These are phyloP conservation scores for Laburnicola sp. DNA, from an alignment of 2,329 filamentous ascomycete species.

Conservation along the genomic window DNA sequence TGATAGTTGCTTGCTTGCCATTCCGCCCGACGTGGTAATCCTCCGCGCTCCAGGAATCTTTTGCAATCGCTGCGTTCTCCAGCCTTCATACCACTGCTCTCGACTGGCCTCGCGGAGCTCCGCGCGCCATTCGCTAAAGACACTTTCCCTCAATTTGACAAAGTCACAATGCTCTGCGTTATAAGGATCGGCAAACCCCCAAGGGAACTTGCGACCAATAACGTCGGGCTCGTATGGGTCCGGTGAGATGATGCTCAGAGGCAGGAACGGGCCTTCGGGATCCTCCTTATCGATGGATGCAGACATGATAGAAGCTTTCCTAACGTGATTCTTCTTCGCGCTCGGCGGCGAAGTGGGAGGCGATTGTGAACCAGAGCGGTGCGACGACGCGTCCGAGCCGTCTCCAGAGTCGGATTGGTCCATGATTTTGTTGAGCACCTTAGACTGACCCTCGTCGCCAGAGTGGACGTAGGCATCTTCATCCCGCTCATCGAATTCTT, in stretches of 20 bases:
- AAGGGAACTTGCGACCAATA: constrained; percentile 86
- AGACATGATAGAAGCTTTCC: constrained; percentile 47
- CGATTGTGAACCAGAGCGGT: constrained; percentile 35
- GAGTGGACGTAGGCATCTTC: constrained; percentile 51
- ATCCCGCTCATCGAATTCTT: constrained; percentile 55
- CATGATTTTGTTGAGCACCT: constrained; percentile 44
- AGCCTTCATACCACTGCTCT: constrained; percentile 93
- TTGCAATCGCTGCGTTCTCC: constrained; percentile 68
- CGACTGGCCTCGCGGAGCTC: constrained; percentile 89
- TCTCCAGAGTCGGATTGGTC: constrained; percentile 45
- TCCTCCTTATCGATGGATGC: constrained; percentile 42
- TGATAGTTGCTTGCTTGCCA: constrained; percentile 27
- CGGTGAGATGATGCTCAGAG: constrained; percentile 90
- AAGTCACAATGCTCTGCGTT: constrained; percentile 94
- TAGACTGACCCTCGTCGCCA: constrained; percentile 38
- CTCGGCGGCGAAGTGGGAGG: constrained; percentile 41
- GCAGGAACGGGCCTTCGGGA: constrained; percentile 67
- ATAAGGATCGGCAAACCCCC: constrained; percentile 95
- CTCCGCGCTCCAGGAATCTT: constrained; percentile 27
- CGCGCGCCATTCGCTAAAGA: constrained; percentile 90
- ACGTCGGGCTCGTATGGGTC: constrained; percentile 82
- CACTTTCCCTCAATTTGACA: constrained; percentile 81
- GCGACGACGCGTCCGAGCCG: constrained; percentile 38
- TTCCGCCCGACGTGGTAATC: constrained; percentile 36
- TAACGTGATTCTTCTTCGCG: constrained; percentile 41